phyloP scores from a whole-genome alignment of 306 rosid species.

The Quercus glauca region DNA sequence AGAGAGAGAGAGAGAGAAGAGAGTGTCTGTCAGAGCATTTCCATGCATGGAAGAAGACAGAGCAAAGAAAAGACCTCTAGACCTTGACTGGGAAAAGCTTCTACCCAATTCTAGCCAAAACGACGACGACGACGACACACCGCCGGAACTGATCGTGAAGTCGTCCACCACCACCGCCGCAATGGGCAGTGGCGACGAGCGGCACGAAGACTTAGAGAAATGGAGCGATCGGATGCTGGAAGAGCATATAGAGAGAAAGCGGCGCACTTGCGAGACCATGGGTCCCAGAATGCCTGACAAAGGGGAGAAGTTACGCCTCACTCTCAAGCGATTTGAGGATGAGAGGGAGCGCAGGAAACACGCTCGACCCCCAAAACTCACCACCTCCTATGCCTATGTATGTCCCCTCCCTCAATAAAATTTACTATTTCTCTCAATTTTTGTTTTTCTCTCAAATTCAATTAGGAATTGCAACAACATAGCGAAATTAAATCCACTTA shows the following conservation, averaged over 20 bases:
- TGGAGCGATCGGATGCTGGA: constrained; percentile 12
- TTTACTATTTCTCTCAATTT: no score
- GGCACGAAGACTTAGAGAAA: no score
- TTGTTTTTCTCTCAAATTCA: no score
- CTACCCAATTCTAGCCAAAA: not conserved
- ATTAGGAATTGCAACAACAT: no score
- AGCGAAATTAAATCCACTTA: no score
- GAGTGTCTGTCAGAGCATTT: not conserved
- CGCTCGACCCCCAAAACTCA: no score
- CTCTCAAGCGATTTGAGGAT: constrained; percentile 27
- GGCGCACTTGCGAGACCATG: not conserved
- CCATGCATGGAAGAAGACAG: constrained; percentile 38
- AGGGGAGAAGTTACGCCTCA: constrained; percentile 44
- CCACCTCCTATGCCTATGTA: no score
- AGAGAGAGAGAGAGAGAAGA: no score
- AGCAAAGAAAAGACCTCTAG: constrained; percentile 15
- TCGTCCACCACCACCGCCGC: no score
- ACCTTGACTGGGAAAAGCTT: constrained; percentile 28
- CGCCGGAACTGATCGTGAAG: constrained; percentile 24
- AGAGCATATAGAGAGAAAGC: constrained; percentile 31
- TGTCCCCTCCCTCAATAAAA: no score
- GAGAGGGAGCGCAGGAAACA: constrained; percentile 44
- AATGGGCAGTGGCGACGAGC: no score
- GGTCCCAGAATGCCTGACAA: constrained; percentile 36
- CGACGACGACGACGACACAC: constrained; percentile 32